These are phyloP conservation scores for Syzygium malaccense DNA, from an alignment of 441 rosid genomes.

Conservation along the genomic window DNA sequence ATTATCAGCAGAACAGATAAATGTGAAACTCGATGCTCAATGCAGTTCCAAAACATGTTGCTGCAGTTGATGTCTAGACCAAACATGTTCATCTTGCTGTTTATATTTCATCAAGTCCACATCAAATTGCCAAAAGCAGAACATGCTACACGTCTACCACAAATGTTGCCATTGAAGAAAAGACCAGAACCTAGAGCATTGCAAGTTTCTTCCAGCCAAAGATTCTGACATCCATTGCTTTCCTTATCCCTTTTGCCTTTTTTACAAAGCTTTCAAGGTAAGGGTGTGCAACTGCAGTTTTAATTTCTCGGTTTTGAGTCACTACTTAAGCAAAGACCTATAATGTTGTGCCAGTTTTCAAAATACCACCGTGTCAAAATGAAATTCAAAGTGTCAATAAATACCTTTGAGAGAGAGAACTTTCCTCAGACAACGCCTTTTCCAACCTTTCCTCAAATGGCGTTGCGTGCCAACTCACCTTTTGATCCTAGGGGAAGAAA, in stretches of 20 bases:
- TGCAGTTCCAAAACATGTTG: neutral
- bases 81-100: neutral
- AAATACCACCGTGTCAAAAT: neutral
- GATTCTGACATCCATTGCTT: neutral
- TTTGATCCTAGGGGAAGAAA: slow-evolving; percentile 69
- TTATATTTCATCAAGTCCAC: neutral
- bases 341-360: neutral
- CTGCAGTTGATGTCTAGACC: neutral
- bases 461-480: slow-evolving; percentile 97
- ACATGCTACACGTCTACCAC: neutral
- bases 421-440: slow-evolving; percentile 83
- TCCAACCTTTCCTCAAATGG: slow-evolving; percentile 97
- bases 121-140: neutral
- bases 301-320: neutral
- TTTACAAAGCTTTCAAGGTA: neutral
- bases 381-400: slow-evolving; percentile 10
- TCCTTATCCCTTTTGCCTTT: neutral
- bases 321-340: neutral
- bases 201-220: neutral
- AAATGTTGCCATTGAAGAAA: neutral
- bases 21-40: neutral
- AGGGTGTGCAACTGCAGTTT: neutral
- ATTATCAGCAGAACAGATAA: neutral
- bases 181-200: neutral
- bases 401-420: slow-evolving; percentile 50